Evolutionary conservation across 2,329 filamentous ascomycete genomes (phyloP).

Genomic region (Aspergillus neoniger): DNA sequence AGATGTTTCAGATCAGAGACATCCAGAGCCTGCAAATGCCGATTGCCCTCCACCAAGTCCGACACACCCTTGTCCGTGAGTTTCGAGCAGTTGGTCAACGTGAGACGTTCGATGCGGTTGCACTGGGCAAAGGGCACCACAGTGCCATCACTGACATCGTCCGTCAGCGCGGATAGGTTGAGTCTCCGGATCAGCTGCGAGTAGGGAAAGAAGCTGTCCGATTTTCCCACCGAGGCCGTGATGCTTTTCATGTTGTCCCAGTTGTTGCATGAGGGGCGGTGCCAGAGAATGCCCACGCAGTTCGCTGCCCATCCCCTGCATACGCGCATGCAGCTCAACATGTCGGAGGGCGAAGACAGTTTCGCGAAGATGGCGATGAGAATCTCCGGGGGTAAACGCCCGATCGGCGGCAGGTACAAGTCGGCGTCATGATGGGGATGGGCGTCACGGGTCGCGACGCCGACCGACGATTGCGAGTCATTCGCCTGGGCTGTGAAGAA

Average conservation of each 20-base stretch:
- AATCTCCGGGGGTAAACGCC: conserved; percentile 87
- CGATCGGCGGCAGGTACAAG: conserved; percentile 61
- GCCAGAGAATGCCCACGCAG: conserved; percentile 90
- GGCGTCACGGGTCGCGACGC: conserved; percentile 75
- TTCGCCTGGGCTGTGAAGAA: conserved; percentile 81
- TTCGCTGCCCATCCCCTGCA: conserved; percentile 92
- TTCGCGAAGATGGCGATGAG: conserved; percentile 90
- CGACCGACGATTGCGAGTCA: conserved; percentile 90
- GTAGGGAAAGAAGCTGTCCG: conserved; percentile 83
- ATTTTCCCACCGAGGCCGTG: conserved; percentile 71
- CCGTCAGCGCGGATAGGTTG: conserved; percentile 78
- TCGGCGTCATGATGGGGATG: conserved; percentile 58
- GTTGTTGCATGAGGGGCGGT: conserved; percentile 84
- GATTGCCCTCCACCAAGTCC: conserved; percentile 75
- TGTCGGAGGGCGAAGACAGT: conserved; percentile 72
- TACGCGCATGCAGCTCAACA: conserved; percentile 89
- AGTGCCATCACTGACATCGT: conserved; percentile 83
- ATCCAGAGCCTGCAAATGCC: conserved; percentile 82
- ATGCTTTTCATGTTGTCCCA: conserved; percentile 81
- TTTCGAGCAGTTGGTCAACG: conserved; percentile 82
- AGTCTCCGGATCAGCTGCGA: conserved; percentile 86
- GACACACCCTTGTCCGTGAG: conserved; percentile 83
- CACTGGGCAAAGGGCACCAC: conserved; percentile 78
- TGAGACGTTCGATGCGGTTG: conserved; percentile 88
- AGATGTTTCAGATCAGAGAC: conserved; percentile 79